Conservation (phyloP, 2,329 filamentous ascomycete genomes). For the Sarocladium kiliense region DNA sequence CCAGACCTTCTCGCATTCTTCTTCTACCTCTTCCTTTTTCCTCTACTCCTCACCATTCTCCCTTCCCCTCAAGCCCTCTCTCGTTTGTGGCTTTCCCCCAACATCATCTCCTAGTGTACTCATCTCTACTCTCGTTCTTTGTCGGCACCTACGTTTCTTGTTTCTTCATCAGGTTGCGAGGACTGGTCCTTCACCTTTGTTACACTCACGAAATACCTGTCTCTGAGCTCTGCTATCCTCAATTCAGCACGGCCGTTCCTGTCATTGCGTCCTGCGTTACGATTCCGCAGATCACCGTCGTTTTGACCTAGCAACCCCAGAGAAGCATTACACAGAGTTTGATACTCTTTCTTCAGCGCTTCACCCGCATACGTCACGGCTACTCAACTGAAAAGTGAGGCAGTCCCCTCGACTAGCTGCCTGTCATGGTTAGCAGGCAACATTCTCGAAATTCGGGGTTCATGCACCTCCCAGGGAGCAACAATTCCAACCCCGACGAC, state of each 20-base stretch:
- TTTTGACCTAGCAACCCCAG: background rate
- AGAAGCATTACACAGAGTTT: background rate
- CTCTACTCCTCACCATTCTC: constrained; percentile 16
- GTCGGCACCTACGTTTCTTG: constrained; percentile 2
- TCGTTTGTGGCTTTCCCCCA: constrained; percentile 18
- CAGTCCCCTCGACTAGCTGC: background rate
- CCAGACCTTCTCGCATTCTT: constrained; percentile 4
- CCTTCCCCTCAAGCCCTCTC: constrained; percentile 7
- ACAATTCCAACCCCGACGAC: constrained; percentile 26
- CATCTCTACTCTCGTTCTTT: constrained; percentile 8
- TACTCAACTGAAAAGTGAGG: background rate
- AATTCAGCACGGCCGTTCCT: background rate
- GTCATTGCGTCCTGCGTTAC: background rate
- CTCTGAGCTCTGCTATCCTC: background rate
- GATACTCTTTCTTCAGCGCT: background rate
- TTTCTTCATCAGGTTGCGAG: constrained; percentile 3
- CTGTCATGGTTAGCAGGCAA: constrained; percentile 22
- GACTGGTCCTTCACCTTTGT: constrained; percentile 9
- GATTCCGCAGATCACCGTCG: background rate
- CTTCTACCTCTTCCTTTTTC: constrained; percentile 16
- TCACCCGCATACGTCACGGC: background rate
- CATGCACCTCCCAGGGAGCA: constrained; percentile 31
- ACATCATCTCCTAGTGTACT: constrained; percentile 9
- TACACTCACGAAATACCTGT: background rate
- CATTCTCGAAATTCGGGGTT: constrained; percentile 37